Base-by-base conservation (phyloP, 2,329 filamentous ascomycete genomes). In the Alternaria metachromatica region DNA sequence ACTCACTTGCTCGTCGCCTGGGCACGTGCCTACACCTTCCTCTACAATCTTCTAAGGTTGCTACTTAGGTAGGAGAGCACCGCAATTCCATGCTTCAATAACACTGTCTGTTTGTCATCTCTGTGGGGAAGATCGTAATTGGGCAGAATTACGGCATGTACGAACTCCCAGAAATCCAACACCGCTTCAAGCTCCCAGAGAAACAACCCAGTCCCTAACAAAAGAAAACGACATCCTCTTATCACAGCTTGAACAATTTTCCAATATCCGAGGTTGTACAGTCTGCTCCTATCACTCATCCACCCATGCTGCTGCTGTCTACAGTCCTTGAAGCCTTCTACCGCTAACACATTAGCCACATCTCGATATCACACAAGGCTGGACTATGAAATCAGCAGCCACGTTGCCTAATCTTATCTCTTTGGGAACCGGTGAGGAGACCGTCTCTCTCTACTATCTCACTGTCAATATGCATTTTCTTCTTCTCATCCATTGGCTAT, bases 1-100 rank as follows among this genome's bases (percentile, higher is more conserved):
- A 18, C 33, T 55, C 46, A 30, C 46, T 28, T 44, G 15, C 33
- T 61, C 10, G 51, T 50, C 53, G 41, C 53, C 43, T 41, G 37
- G 37, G 37, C 37, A 41, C 37, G 37, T 41, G 37, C 15, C 37
- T 41, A 18, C 37, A 11, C n/a, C n/a, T 18, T 41, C 37, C n/a
- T 41, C 37, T 18, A 41, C n/a, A 18, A 10, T 18, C 15, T 37
- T 1, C 33, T 2, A n/a, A 10, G 33, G 37, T 41, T 1, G 15
- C 15, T 18, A n/a, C 15, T 3, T 9, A 9, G 7, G 4, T 9
- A 41, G 8, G 33, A n/a, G 33, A 41, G 33, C 15, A 41, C 37
- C 15, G 9, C 37, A 41, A 41, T 4, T 41, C 10, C 37, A 3
- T 18, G 37, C 15, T 18, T 18, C n/a, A 41, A 18, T 15, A 15